Evolutionary conservation across 2,329 filamentous ascomycete genomes (phyloP), one percentile per base, ranked within the genome.

Genomic region (Sporothrix protearum): DNA sequence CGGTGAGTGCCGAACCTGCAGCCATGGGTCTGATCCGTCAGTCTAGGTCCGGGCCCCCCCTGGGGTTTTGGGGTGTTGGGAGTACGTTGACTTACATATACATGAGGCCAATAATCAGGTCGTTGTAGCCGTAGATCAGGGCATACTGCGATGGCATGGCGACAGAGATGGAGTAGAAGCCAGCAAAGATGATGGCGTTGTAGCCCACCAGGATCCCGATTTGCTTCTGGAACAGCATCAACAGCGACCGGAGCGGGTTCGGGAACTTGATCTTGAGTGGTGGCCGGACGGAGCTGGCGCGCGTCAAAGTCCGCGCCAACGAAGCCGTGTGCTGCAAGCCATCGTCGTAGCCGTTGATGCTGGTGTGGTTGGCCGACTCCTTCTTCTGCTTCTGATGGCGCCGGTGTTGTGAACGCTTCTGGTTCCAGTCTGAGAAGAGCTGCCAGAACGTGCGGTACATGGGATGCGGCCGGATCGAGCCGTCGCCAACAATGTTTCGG

Each of bases 231-330:
- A 89, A 85, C 73, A 93, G 87, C 0, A 96, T 94, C 0, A 90
- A 88, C 19, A 96, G 91, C 0, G 93, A 95, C 76, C 89, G 89
- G 73, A 98, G 84, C 80, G 97, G 97, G 81, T 98, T 94, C 73
- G 76, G 73, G 1, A 75, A 42, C 63, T 73, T 57, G 30, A 76
- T 63, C 2, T 47, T 57, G n/a, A 74, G 73, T 3, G 74, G 75
- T n/a, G 67, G 69, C 2, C 67, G 74, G 10, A 53, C 33, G 2
- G 53, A 71, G 42, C 70, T 25, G 16, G 61, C 51, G 9, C 59
- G 57, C 19, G 66, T 71, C 22, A 53, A 14, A 9, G 47, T 49
- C 30, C 19, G 25, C 28, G 25, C 68, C 49, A 70, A 33, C 7
- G 42, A 14, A 8, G 14, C 16, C 7, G 59, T 45, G 9, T 47